Evolutionary conservation across 495 filamentous ascomycete genomes (phyloP).

Genomic region (Trichoderma erinaceum): DNA sequence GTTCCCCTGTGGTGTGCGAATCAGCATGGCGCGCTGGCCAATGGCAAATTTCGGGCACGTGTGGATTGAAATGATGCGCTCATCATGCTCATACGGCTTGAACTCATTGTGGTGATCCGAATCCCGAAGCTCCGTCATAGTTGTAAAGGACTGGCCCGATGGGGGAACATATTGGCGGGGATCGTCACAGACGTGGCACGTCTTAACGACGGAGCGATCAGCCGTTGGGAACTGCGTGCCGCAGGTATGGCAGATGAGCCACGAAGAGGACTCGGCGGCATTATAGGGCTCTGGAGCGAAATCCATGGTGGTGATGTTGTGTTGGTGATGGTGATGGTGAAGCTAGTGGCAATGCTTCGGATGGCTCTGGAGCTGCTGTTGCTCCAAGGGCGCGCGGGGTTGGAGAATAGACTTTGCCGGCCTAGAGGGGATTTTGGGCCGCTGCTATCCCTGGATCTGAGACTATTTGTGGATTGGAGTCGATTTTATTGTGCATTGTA

Average conservation of each 20-base stretch:
- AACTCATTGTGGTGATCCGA: constrained; percentile 38
- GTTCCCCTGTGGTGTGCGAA: constrained; percentile 54
- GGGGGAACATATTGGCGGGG: constrained; percentile 63
- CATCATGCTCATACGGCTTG: constrained; percentile 24
- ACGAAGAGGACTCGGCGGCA: neutral
- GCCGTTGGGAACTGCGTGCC: constrained; percentile 60
- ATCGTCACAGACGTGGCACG: constrained; percentile 73
- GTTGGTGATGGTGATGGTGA: neutral
- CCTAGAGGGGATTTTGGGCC: neutral
- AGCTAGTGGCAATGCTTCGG: neutral
- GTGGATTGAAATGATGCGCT: constrained; percentile 46
- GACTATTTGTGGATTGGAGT: neutral
- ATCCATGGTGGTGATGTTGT: neutral
- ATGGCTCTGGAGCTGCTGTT: neutral
- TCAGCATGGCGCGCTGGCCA: constrained; percentile 63
- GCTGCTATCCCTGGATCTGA: neutral
- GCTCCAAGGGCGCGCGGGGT: neutral
- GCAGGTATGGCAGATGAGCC: constrained; percentile 56
- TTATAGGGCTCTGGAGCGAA: constrained; percentile 9
- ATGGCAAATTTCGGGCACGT: constrained; percentile 63
- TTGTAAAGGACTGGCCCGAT: constrained; percentile 56
- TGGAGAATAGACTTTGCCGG: neutral
- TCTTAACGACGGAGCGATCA: constrained; percentile 35
- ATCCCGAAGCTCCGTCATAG: constrained; percentile 34
- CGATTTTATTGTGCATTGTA: neutral